Conservation (phyloP, 108 stramenopile genomes). For the Fragilariopsis cylindrus region DNA sequence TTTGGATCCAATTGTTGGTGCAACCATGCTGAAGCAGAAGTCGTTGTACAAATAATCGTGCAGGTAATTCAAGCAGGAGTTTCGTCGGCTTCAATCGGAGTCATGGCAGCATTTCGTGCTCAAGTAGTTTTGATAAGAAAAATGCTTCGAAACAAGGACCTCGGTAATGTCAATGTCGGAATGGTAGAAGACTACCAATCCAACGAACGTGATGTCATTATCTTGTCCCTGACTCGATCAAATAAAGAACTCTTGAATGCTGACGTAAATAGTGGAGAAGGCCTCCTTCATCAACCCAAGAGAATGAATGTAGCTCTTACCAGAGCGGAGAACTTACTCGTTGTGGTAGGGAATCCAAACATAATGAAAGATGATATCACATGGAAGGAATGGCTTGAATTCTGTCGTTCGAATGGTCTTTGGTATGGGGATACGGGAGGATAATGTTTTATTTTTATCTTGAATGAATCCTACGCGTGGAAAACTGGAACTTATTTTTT, state of each 20-base stretch:
- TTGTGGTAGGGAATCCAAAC: conserved; percentile 71
- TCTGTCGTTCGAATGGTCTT: conserved; percentile 65
- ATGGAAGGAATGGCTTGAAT: conserved; percentile 69
- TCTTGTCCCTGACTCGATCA: conserved; percentile 65
- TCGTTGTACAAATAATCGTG: conserved; percentile 47
- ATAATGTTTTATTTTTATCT: too few relatives aligned
- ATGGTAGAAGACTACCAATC: conserved; percentile 79
- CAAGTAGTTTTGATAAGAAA: conserved; percentile 67
- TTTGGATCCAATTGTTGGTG: conserved; percentile 70
- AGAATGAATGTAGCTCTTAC: conserved; percentile 78
- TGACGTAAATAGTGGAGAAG: conserved; percentile 52
- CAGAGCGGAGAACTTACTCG: conserved; percentile 59
- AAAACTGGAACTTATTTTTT: too few relatives aligned
- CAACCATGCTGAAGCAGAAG: conserved; percentile 55
- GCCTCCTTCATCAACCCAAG: conserved; percentile 68
- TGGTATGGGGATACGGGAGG: conserved; percentile 52
- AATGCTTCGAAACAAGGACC: conserved; percentile 39
- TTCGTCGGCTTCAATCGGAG: conserved; percentile 49
- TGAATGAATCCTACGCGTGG: too few relatives aligned
- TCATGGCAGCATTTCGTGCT: conserved; percentile 73
- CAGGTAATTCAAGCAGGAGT: conserved; percentile 42
- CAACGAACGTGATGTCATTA: conserved; percentile 69
- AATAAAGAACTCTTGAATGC: conserved; percentile 44
- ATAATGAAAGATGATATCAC: conserved; percentile 54
- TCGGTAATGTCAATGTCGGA: conserved; percentile 65